Conservation (phyloP, 2,329 filamentous ascomycete species). For the Raffaelea deltoideospora region DNA sequence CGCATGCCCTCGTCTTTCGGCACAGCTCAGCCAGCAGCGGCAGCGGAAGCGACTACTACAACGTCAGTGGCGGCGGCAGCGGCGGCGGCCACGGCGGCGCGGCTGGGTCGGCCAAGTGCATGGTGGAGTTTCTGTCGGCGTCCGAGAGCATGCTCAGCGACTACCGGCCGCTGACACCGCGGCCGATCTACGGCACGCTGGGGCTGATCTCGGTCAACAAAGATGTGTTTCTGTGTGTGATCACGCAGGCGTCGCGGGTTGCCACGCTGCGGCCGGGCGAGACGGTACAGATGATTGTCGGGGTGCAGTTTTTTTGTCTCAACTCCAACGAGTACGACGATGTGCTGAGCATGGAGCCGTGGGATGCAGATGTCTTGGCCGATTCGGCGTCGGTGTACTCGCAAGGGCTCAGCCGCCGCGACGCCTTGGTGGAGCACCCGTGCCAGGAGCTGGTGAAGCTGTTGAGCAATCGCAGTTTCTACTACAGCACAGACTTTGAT, state of each 20-base stretch:
- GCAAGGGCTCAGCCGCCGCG: slow-evolving; percentile 44
- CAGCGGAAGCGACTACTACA: slow-evolving; percentile 32
- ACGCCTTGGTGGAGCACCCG: slow-evolving; percentile 67
- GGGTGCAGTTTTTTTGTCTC: slow-evolving; percentile 85
- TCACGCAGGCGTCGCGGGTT: slow-evolving; percentile 63
- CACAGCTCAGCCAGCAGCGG: slow-evolving; percentile 55
- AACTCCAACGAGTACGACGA: slow-evolving; percentile 79
- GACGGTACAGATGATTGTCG: slow-evolving; percentile 72
- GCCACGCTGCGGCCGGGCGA: slow-evolving; percentile 77
- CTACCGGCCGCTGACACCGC: slow-evolving; percentile 59
- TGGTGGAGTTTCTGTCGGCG: slow-evolving; percentile 68
- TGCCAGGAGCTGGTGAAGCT: slow-evolving; percentile 85
- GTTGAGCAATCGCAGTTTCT: slow-evolving; percentile 84
- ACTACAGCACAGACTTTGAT: slow-evolving; percentile 98
- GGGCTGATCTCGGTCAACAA: slow-evolving; percentile 71
- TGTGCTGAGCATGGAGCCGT: slow-evolving; percentile 41
- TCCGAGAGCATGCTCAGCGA: slow-evolving; percentile 53
- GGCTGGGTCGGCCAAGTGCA: slow-evolving; percentile 48
- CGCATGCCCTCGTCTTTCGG: slow-evolving; percentile 72
- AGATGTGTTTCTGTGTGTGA: slow-evolving; percentile 83
- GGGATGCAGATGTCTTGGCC: slow-evolving; percentile 34
- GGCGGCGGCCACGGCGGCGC: slow-evolving; percentile 20
- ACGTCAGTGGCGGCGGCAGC: slow-evolving; percentile 19
- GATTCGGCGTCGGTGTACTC: slow-evolving; percentile 33
- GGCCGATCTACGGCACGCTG: slow-evolving; percentile 70